These are phyloP conservation scores for Oleoguttula mirabilis DNA, from an alignment of 495 filamentous ascomycete species.

Conservation along the genomic window DNA sequence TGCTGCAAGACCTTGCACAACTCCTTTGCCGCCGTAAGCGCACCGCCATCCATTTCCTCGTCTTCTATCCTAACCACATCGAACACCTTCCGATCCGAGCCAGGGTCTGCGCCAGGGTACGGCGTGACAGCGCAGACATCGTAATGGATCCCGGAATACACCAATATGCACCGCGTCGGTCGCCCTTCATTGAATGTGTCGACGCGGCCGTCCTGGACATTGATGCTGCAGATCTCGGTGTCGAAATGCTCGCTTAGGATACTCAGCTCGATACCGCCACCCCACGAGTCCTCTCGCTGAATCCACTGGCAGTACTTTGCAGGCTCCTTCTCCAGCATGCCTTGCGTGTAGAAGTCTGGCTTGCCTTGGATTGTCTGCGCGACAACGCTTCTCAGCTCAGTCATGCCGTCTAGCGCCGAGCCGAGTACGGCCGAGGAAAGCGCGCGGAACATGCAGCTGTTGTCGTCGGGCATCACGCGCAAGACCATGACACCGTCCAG, in stretches of 20 bases:
- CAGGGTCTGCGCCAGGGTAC: constrained; percentile 44
- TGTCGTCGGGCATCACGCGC: constrained; percentile 95
- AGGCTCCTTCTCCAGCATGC: constrained; percentile 57
- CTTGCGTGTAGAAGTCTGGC: constrained; percentile 57
- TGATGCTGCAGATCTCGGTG: constrained; percentile 76
- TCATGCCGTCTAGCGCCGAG: constrained; percentile 52
- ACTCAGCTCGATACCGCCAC: constrained; percentile 78
- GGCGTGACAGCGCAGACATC: constrained; percentile 39
- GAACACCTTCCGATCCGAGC: constrained; percentile 72
- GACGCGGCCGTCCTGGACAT: constrained; percentile 55
- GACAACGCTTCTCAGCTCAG: constrained; percentile 66
- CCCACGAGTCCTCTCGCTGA: constrained; percentile 70
- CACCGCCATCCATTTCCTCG: constrained; percentile 43
- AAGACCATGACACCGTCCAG: constrained; percentile 60
- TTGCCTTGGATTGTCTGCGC: constrained; percentile 68
- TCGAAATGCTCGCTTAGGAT: constrained; percentile 78
- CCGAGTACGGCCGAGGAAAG: constrained; percentile 67
- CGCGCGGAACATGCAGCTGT: constrained; percentile 88
- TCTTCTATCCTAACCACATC: constrained; percentile 32
- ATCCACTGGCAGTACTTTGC: constrained; percentile 80
- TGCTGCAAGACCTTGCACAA: constrained; percentile 58
- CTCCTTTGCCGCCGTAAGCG: constrained; percentile 56
- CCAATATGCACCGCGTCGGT: constrained; percentile 59
- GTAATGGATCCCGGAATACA: constrained; percentile 94
- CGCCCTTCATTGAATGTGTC: constrained; percentile 76